Conservation (phyloP, 331 rosid genomes). For the Malus hybrid region DNA sequence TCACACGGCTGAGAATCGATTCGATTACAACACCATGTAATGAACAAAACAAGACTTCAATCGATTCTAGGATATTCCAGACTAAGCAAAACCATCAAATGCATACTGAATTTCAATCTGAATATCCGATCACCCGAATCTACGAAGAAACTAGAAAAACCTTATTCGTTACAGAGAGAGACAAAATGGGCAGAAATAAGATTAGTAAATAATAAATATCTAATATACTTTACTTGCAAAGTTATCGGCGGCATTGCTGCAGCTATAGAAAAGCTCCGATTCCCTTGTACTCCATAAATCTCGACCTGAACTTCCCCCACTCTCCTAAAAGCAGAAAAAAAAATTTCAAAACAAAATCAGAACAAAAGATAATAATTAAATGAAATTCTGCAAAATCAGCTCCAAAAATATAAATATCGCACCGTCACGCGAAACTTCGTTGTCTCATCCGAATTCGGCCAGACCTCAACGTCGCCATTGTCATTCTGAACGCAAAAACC, state of each 20-base stretch:
- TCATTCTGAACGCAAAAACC: conserved; percentile 17
- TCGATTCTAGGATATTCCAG: not conserved
- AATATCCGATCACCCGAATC: not conserved
- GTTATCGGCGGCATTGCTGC: conserved; percentile 48
- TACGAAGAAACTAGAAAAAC: not conserved
- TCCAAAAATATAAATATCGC: no score
- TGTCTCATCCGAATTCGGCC: conserved; percentile 7
- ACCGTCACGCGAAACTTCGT: conserved; percentile 41
- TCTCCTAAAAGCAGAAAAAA: conserved; percentile 11
- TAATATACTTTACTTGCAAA: conserved; percentile 36
- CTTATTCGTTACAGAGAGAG: not conserved
- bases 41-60: not conserved
- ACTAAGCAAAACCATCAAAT: not conserved
- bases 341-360: not conserved
- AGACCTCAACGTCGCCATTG: conserved; percentile 8
- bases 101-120: not conserved
- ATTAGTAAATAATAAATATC: not conserved
- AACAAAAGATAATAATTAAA: not conserved
- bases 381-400: not conserved
- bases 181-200: not conserved
- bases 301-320: conserved; percentile 37
- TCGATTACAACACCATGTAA: not conserved
- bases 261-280: conserved; percentile 42
- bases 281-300: conserved; percentile 54
- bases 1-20: not conserved